Evolutionary conservation across 805 yeast genomes (phyloP), one percentile per base, ranked within the genome.

Genomic region (Metschnikowia lochheadii): DNA sequence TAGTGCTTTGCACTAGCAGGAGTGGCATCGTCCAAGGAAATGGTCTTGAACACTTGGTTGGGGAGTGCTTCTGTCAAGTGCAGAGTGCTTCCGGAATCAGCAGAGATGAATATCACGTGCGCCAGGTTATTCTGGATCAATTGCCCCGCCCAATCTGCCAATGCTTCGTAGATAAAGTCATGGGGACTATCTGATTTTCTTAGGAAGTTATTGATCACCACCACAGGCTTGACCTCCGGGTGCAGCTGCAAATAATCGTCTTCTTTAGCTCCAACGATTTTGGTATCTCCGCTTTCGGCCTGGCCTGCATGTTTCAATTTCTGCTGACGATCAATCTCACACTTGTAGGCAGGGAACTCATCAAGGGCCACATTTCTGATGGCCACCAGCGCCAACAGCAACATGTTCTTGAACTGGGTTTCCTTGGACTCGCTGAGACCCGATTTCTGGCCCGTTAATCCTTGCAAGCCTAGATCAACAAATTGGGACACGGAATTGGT

Each of bases 391-490:
- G 92, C 77, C 41, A 88, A 78, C 45, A 84, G 79, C 44, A 91
- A 75, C 81, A 91, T 90, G 58, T 84, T 84, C 66, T 87, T 85
- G 53, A 87, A 79, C 63, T 89, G 96, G 0, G 85, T 69, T 58
- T 91, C 97, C 54, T 84, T 84, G 2, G 88, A 72, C 63, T 91
- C 97, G 31, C 91, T 81, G 44, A 91, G 72, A 1, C 97, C 97
- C 3, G 96, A 86, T 63, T 90, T 91, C 64, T 90, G 97, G 1
- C 98, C 99, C 0, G 96, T 89, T 39, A 92, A 65, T 50, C 97
- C 92, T 63, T 89, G 96, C 17, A 87, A 86, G 49, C 84, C 89
- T 60, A 94, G 75, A 68, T 94, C 99, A 43, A 89, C 70, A 52
- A 90, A 83, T 51, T 83, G 81, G 0, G 96, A 82, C 11, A 91